These are phyloP conservation scores for Krasilnikovozyma curviuscula DNA, from an alignment of 768 basidiomycete species.

Conservation along the genomic window DNA sequence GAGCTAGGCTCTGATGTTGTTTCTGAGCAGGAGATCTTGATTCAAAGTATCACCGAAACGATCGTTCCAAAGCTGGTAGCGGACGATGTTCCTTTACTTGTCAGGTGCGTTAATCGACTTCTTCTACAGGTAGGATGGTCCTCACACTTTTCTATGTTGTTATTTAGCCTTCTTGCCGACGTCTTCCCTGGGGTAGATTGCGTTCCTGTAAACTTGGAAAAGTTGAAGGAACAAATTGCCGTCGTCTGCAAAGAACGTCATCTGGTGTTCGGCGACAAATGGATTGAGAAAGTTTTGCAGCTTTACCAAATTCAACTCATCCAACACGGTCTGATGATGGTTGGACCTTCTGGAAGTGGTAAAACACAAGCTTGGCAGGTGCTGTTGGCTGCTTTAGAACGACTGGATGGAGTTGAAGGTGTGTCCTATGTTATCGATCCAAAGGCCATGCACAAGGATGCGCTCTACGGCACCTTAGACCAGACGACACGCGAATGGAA, in stretches of 20 bases:
- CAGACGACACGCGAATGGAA: conserved; percentile 98
- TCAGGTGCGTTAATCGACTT: conserved; percentile 40
- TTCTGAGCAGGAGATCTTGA: conserved; percentile 87
- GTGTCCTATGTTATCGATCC: conserved; percentile 94
- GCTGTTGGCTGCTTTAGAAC: conserved; percentile 68
- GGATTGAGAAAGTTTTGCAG: conserved; percentile 90
- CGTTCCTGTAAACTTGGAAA: conserved; percentile 66
- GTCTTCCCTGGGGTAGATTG: conserved; percentile 95
- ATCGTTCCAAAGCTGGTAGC: conserved; percentile 96
- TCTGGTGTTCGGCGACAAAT: conserved; percentile 65
- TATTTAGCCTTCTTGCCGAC: conserved; percentile 62
- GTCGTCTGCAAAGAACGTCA: conserved; percentile 72
- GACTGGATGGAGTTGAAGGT: conserved; percentile 79
- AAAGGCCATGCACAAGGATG: conserved; percentile 97
- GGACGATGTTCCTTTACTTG: conserved; percentile 84
- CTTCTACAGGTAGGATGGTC: neutral
- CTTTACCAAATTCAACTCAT: conserved; percentile 99
- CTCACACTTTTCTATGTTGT: neutral
- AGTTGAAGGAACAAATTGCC: conserved; percentile 63
- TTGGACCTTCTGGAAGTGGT: conserved; percentile 87
- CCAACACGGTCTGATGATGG: conserved; percentile 99
- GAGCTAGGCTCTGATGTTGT: conserved; percentile 46
- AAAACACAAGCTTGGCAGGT: conserved; percentile 97
- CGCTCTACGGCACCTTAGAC: conserved; percentile 88
- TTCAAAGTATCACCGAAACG: conserved; percentile 95